These are phyloP conservation scores for Epichloe elymi DNA, from an alignment of 2,329 filamentous ascomycete genomes.

Conservation along the genomic window DNA sequence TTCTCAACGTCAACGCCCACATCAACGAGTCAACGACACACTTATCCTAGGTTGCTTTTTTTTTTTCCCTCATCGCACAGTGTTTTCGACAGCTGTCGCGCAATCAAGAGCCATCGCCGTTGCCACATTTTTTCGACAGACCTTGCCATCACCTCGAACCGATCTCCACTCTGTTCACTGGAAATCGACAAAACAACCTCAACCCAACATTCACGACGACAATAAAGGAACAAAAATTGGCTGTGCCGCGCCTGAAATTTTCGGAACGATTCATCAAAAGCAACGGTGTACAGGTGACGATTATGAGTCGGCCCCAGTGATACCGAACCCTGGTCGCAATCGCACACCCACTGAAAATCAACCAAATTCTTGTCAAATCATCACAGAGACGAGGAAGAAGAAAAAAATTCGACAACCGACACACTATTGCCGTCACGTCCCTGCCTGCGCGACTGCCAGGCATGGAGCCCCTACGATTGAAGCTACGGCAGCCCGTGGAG, in stretches of 20 bases:
- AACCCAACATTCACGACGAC: neutral
- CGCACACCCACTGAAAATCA: neutral
- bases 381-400: neutral
- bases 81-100: neutral
- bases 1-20: neutral
- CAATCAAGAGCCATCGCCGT: neutral
- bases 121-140: neutral
- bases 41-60: neutral
- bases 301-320: constrained; percentile 12
- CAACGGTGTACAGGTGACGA: constrained; percentile 5
- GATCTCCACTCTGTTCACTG: neutral
- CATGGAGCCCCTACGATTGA: constrained; percentile 44
- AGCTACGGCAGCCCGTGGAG: constrained; percentile 40
- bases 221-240: neutral
- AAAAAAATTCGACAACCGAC: neutral
- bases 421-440: constrained; percentile 2
- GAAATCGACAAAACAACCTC: neutral
- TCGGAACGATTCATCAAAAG: neutral
- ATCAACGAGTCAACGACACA: neutral
- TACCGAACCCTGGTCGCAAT: constrained; percentile 2
- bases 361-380: neutral
- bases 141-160: neutral
- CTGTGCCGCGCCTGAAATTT: neutral
- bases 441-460: constrained; percentile 9
- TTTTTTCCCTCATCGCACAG: neutral